A percentile compares a stretch with the other conserved stretches of the same genome.
These are phyloP conservation scores for Sedum album DNA, from an alignment of 164 flowering plant species.

Conservation along the genomic window DNA sequence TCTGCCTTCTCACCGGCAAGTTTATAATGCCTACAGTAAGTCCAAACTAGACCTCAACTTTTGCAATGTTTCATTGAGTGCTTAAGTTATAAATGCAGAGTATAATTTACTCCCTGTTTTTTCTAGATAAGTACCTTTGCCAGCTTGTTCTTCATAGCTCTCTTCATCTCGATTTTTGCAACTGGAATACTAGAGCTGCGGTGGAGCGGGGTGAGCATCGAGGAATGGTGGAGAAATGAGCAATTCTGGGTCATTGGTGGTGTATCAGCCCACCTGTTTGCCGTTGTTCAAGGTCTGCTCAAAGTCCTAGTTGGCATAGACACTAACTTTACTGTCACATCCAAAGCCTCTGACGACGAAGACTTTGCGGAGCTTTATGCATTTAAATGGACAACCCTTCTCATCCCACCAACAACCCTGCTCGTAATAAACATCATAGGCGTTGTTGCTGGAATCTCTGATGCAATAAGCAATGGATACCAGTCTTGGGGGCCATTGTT, in stretches of 20 bases:
- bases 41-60: neutral
- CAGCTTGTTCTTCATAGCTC: conserved; percentile 66
- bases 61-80: neutral
- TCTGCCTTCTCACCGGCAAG: conserved; percentile 87
- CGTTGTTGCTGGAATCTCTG: conserved; percentile 84
- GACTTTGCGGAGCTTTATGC: conserved; percentile 71
- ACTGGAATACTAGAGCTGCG: conserved; percentile 80
- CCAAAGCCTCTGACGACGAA: conserved; percentile 66
- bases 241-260: conserved; percentile 95
- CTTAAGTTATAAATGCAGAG: conserved; percentile 8
- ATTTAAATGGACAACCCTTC: conserved; percentile 79
- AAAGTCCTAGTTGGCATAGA: conserved; percentile 73
- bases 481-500: conserved; percentile 79
- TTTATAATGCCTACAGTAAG: conserved; percentile 90
- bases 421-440: conserved; percentile 74
- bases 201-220: conserved; percentile 90
- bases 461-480: conserved; percentile 83
- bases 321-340: conserved; percentile 78
- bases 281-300: conserved; percentile 70
- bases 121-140: conserved; percentile 80
- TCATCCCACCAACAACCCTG: conserved; percentile 81
- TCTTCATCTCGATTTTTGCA: conserved; percentile 69
- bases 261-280: conserved; percentile 73
- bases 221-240: conserved; percentile 93
- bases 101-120: neutral